A percentile compares a stretch with the other conserved stretches of the same genome.
Conservation (phyloP, 2,329 filamentous ascomycete species). For the Beauveria rudraprayagi region DNA sequence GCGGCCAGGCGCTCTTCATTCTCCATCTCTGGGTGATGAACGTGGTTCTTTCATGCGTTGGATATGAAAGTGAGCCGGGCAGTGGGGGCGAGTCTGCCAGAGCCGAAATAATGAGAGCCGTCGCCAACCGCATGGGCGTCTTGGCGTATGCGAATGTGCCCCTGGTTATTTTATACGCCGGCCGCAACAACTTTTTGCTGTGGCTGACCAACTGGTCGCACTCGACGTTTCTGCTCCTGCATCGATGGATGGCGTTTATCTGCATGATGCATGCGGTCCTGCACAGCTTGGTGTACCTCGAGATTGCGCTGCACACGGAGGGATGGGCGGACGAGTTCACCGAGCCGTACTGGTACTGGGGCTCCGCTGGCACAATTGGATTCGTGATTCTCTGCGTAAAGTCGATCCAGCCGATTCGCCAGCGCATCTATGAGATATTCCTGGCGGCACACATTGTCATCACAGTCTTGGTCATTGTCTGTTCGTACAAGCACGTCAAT, state of each 20-base stretch:
- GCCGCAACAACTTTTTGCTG: conserved; percentile 40
- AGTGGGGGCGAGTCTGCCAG: conserved; percentile 18
- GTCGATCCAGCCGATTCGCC: conserved; percentile 29
- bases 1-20: conserved; percentile 35
- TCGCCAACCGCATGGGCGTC: conserved; percentile 33
- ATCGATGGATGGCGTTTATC: conserved; percentile 39
- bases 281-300: conserved; percentile 36
- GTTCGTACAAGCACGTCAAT: conserved; percentile 35
- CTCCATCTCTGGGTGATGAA: conserved; percentile 31
- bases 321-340: conserved; percentile 20
- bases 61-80: conserved; percentile 23
- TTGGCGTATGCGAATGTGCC: conserved; percentile 33
- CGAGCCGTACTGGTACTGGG: conserved; percentile 35
- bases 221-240: conserved; percentile 36
- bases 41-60: conserved; percentile 23
- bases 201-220: conserved; percentile 40
- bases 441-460: conserved; percentile 34
- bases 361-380: conserved; percentile 30
- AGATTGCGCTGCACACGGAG: conserved; percentile 22
- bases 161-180: conserved; percentile 35
- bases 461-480: conserved; percentile 32
- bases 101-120: conserved; percentile 24
- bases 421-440: conserved; percentile 35
- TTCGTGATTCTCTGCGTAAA: conserved; percentile 23
- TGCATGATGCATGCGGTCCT: conserved; percentile 36